These are phyloP conservation scores for Lyophyllum decastes DNA, from an alignment of 768 basidiomycete species.

Conservation along the genomic window DNA sequence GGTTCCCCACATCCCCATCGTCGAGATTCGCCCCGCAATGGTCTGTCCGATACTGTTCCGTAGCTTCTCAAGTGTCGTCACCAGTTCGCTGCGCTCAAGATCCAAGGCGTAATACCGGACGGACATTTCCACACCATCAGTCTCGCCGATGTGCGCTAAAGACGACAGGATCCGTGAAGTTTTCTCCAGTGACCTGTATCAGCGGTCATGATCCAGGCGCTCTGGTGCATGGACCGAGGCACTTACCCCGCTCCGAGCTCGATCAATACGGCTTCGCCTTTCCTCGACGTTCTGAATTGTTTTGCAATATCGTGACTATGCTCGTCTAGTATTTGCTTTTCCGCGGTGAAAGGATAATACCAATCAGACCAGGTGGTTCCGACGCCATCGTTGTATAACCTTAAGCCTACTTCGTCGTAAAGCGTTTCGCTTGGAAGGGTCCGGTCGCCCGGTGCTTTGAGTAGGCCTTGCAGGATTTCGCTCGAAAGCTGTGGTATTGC, in stretches of 20 bases:
- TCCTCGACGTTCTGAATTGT: not conserved
- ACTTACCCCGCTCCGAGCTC: constrained; percentile 11
- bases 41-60: not conserved
- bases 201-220: not conserved
- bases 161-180: constrained; percentile 2
- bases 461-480: constrained; percentile 5
- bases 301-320: constrained; percentile 3
- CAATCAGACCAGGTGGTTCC: constrained; percentile 5
- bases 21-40: not conserved
- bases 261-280: constrained; percentile 2
- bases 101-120: constrained; percentile 10
- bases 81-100: constrained; percentile 2
- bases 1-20: constrained; percentile 8
- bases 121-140: not conserved
- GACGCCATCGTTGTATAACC: constrained; percentile 1
- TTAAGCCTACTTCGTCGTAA: constrained; percentile 9
- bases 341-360: constrained; percentile 7
- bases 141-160: not conserved
- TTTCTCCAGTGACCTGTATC: constrained; percentile 10
- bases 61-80: not conserved
- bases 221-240: not conserved
- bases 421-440: constrained; percentile 8
- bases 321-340: constrained; percentile 2
- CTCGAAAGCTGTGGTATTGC: constrained; percentile 2
- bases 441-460: constrained; percentile 1